Percentiles rank a stretch among this genome's conserved stretches.
phyloP scores from a whole-genome alignment of 208 protist genomes.

The Leishmania gerbilli region DNA sequence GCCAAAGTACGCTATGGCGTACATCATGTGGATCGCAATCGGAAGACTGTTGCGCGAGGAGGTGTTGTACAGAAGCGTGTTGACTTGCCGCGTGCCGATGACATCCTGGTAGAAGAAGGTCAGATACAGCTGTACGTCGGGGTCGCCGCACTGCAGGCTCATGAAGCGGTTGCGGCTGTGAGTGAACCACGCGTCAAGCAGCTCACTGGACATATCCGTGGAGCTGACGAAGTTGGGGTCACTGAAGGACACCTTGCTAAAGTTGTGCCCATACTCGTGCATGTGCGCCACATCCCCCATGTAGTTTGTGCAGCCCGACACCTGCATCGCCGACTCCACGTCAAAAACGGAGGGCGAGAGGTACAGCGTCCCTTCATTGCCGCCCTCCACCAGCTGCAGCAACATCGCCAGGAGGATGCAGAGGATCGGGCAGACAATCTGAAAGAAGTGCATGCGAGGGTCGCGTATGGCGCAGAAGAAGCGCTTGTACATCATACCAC shows the following conservation, averaged over 20 bases:
- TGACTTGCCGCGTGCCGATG: conserved; percentile 12
- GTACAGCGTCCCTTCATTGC: conserved; percentile 17
- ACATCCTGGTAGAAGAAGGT: conserved; percentile 21
- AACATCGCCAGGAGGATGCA: conserved; percentile 69
- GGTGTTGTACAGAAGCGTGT: conserved; percentile 43
- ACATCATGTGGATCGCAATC: conserved; percentile 23
- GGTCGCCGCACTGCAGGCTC: conserved; percentile 38
- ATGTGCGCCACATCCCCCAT: conserved; percentile 14
- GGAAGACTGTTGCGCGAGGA: conserved; percentile 43
- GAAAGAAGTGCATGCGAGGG: conserved; percentile 60
- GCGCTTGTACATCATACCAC: conserved; percentile 60
- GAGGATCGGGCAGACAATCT: conserved; percentile 66
- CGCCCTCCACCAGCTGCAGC: conserved; percentile 42
- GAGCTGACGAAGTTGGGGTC: conserved; percentile 28
- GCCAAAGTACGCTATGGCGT: conserved; percentile 26
- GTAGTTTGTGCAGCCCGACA: conserved; percentile 30
- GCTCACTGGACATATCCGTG: conserved; percentile 23
- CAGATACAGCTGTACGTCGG: background rate
- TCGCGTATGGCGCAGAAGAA: conserved; percentile 65
- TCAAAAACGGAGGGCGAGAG: conserved; percentile 29
- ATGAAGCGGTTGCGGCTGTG: conserved; percentile 33
- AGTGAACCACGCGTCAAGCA: conserved; percentile 43
- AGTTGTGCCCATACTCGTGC: background rate
- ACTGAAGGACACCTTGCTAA: conserved; percentile 10
- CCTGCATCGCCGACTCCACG: conserved; percentile 11